phyloP scores from a whole-genome alignment of 2,329 filamentous ascomycete species.

The Monosporascus cannonballus region DNA sequence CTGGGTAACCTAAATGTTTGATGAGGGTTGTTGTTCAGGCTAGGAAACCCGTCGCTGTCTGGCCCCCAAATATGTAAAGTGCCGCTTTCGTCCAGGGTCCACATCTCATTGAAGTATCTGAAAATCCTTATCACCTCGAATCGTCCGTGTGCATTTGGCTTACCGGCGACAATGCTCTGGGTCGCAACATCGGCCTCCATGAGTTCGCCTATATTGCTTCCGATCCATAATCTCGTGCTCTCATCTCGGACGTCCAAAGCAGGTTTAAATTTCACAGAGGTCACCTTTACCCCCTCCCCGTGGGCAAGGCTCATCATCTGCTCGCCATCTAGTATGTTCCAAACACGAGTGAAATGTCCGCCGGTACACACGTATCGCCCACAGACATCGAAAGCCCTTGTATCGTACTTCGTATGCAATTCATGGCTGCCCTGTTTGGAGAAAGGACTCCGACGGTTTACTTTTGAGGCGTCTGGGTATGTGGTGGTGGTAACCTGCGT shows the following conservation, averaged over 20 bases:
- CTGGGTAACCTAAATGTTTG: conserved; percentile 73
- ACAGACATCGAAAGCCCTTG: conserved; percentile 78
- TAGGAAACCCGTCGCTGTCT: conserved; percentile 65
- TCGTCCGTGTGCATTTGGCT: conserved; percentile 67
- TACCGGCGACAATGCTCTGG: conserved; percentile 63
- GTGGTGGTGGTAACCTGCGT: conserved; percentile 50
- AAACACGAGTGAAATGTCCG: conserved; percentile 80
- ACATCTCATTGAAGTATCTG: conserved; percentile 81
- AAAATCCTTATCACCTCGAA: conserved; percentile 79
- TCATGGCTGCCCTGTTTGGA: conserved; percentile 67
- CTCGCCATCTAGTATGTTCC: conserved; percentile 79
- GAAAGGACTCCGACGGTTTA: conserved; percentile 76
- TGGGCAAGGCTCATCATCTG: conserved; percentile 75
- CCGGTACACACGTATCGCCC: conserved; percentile 83
- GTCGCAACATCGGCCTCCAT: conserved; percentile 79
- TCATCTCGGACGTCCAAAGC: conserved; percentile 72
- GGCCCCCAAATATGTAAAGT: conserved; percentile 83
- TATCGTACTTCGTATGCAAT: conserved; percentile 81
- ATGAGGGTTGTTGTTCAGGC: conserved; percentile 62
- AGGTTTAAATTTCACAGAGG: conserved; percentile 81
- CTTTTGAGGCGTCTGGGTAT: conserved; percentile 78
- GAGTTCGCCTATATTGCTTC: conserved; percentile 81
- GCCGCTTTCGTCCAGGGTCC: conserved; percentile 88
- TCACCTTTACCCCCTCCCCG: conserved; percentile 77
- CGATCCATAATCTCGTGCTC: conserved; percentile 79